Base-by-base conservation (phyloP, 148 eudicot genomes). In the Diospyros kaki region DNA sequence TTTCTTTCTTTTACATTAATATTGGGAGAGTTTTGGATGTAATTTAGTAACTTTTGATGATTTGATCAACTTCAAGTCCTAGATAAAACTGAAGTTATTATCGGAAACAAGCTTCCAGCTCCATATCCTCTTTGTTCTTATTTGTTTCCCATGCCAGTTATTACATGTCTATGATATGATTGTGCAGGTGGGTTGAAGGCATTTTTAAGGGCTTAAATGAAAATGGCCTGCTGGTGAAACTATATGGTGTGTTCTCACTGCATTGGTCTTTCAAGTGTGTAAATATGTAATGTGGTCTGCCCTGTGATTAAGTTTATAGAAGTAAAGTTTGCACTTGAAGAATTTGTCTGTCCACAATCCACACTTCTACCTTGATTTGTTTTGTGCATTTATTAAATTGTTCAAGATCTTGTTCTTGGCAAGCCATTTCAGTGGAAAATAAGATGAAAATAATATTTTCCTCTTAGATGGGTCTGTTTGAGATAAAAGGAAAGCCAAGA, bases 131-230 rank as follows among this genome's bases (percentile, higher is more conserved):
- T 18, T 4, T 4, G 40, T 17, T 60, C 38, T 39, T 39, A 8
- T 63, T 60, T 60, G 13, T 63, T 9, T 4, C n/a, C 40, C 40
- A 4, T 63, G 66, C 44, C 66, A 63, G 44, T 63, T 39, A 63
- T 6, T 14, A 55, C 11, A 55, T 55, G 59, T 13, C 12, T 55
- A 2, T 55, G 15, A 10, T 55, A 67, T 11, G 3, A 53, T 15
- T 66, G 64, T 67, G 52, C 75, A 83, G 86, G 77, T 83, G 83
- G 86, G 17, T 76, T 64, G 80, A 80, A 70, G 86, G 83, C 67
- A 51, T 38, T 12, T 79, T 76, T 66, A 65, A 64, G 75, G 86
- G 82, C 41, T 56, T 69, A 11, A 39, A 68, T 13, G 72, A 58
- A 13, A 76, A 53, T 14, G 58, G 68, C 14, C 58, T 73, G 53